phyloP scores from a whole-genome alignment of 768 basidiomycete species.

The Antrodiella citrinella region DNA sequence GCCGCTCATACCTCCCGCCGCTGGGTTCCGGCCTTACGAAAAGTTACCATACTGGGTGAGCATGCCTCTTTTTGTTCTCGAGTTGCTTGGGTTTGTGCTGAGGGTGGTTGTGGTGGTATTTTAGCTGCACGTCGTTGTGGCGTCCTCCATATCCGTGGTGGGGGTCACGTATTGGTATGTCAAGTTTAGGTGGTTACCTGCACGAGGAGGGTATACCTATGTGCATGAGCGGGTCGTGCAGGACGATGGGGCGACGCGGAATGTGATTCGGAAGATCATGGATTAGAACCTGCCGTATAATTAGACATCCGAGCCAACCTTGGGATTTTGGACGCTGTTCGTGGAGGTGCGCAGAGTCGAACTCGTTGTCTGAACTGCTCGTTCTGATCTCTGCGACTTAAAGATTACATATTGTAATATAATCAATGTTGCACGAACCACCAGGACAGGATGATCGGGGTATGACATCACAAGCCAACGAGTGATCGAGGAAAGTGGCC shows the following conservation, averaged over 20 bases:
- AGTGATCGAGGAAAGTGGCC: no score
- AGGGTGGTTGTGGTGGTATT: not conserved
- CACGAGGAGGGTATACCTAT: constrained; percentile 19
- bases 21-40: constrained; percentile 44
- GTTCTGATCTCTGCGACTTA: no score
- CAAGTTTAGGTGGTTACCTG: constrained; percentile 20
- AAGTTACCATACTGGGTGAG: constrained; percentile 64
- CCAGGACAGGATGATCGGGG: no score
- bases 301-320: no score
- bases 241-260: constrained; percentile 49
- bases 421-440: no score
- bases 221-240: constrained; percentile 19
- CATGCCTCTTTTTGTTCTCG: not conserved
- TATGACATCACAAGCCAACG: no score
- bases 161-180: constrained; percentile 27
- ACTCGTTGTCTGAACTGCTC: no score
- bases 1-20: constrained; percentile 54
- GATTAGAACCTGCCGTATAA: no score
- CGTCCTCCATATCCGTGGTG: constrained; percentile 15
- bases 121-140: constrained; percentile 25
- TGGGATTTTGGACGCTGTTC: no score
- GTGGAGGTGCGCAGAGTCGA: no score
- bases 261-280: constrained; percentile 35
- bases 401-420: no score
- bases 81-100: not conserved